A percentile compares a stretch with the other conserved stretches of the same genome.
Evolutionary conservation across 768 basidiomycete genomes (phyloP).

Genomic region (Leccinum subtestaceum): DNA sequence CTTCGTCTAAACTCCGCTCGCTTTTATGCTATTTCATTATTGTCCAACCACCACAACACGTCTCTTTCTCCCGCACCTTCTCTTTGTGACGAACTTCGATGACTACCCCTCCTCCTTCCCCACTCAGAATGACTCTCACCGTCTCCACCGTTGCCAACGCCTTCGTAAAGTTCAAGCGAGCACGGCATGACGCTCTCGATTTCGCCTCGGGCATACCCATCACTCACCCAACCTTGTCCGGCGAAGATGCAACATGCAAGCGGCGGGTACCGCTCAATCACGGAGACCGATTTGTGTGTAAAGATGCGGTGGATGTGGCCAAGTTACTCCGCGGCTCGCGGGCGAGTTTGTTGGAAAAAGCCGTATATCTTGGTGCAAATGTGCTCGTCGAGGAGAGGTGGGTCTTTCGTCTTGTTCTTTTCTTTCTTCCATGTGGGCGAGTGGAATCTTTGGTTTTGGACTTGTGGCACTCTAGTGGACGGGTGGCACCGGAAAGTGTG

Average conservation of each 20-base stretch:
- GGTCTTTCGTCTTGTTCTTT: slow-evolving; percentile 28
- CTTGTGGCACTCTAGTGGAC: background rate
- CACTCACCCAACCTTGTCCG: slow-evolving; percentile 36
- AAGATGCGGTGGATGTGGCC: slow-evolving; percentile 57
- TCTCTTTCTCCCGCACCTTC: no score
- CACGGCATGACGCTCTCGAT: slow-evolving; percentile 32
- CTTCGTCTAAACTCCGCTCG: slow-evolving; percentile 23
- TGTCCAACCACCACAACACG: background rate
- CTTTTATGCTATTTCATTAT: background rate
- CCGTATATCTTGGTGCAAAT: slow-evolving; percentile 50
- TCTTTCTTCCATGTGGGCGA: background rate
- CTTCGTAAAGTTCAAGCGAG: slow-evolving; percentile 52
- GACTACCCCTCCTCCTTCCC: slow-evolving; percentile 22
- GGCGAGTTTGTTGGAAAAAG: slow-evolving; percentile 47
- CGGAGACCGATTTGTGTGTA: slow-evolving; percentile 52
- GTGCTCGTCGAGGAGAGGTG: slow-evolving; percentile 70
- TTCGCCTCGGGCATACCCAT: slow-evolving; percentile 38
- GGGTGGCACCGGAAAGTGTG: background rate
- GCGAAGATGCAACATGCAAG: slow-evolving; percentile 25
- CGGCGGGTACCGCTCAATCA: slow-evolving; percentile 34
- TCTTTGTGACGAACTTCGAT: slow-evolving; percentile 5
- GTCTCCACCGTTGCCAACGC: slow-evolving; percentile 47
- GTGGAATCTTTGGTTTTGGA: background rate
- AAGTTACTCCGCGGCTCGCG: slow-evolving; percentile 58
- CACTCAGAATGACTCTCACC: slow-evolving; percentile 22